These are phyloP conservation scores for Xylaria polymorpha DNA, from an alignment of 2,329 filamentous ascomycete species.

Conservation along the genomic window DNA sequence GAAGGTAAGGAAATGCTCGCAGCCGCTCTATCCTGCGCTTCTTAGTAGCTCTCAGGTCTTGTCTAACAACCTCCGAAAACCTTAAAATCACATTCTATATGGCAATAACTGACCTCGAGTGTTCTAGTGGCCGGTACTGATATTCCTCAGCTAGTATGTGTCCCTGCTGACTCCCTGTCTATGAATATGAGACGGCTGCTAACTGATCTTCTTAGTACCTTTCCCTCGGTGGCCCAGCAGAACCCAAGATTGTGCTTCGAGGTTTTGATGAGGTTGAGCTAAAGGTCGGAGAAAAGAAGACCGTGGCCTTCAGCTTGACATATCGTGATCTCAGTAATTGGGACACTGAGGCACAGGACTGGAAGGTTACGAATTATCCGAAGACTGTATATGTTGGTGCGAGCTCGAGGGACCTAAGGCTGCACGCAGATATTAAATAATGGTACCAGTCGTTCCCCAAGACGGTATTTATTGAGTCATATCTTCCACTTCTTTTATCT, in stretches of 20 bases:
- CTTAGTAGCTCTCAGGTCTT: neutral
- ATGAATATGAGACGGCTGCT: conserved; percentile 2
- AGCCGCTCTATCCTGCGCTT: neutral
- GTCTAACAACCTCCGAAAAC: neutral
- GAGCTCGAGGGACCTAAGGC: conserved; percentile 51
- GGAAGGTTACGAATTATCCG: conserved; percentile 67
- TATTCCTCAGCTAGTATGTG: conserved; percentile 71
- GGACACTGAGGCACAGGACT: conserved; percentile 81
- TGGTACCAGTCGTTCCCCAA: neutral
- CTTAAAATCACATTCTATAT: neutral
- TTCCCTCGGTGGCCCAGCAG: conserved; percentile 79
- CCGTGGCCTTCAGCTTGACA: conserved; percentile 76
- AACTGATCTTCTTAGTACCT: conserved; percentile 64
- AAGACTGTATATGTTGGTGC: conserved; percentile 67
- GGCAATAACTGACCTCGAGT: neutral
- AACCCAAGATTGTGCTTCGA: conserved; percentile 75
- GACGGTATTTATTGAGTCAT: neutral
- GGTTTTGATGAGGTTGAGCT: conserved; percentile 84
- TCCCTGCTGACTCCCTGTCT: neutral
- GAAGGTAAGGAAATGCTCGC: conserved; percentile 32
- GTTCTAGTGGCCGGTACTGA: conserved; percentile 68
- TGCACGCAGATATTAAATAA: conserved; percentile 29
- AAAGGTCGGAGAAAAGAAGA: conserved; percentile 71
- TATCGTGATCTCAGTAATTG: conserved; percentile 89
- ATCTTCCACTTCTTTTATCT: neutral